Evolutionary conservation across 176 grass and related monocot species (phyloP), one percentile per base, ranked within the genome.

Genomic region (Hyparrhenia diplandra): DNA sequence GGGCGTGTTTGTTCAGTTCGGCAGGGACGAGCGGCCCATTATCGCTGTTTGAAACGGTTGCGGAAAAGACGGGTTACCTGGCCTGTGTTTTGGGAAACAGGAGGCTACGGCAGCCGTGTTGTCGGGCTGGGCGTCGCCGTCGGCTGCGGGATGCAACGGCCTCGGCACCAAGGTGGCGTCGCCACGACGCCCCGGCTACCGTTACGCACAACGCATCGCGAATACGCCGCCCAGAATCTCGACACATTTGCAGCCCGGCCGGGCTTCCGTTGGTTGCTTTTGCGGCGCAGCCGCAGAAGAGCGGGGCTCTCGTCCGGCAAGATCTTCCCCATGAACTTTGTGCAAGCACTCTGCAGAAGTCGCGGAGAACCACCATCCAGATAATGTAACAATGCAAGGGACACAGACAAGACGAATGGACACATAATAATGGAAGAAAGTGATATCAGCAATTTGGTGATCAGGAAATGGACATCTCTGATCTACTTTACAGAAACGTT

Each of bases 151-250:
- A n/a, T 77, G 82, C 65, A 77, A 71, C 78, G 28, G 72, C 71
- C 27, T 72, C n/a, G 57, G 66, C 87, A 82, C 77, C 40, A 29
- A 28, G 27, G 51, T 85, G 71, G 87, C 83, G 84, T 89, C 42
- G 82, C 55, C 37, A 28, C 71, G 30, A 85, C 70, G 82, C 16
- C 77, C 77, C 27, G 64, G n/a, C n/a, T 82, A 76, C 72, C 82
- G 82, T 89, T 85, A 82, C 78, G 78, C 82, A 17, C 82, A 85
- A 82, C n/a, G 87, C 87, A 75, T 82, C 46, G 71, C 82, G n/a
- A 42, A 62, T 18, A 6, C 35, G 36, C 36, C 52, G 34, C 36
- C 52, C 16, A 17, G 20, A 27, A n/a, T 43, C 59, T 9, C 60
- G 11, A 47, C 28, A 28, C 7, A 31, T 32, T 78, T 32, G 51